phyloP scores from a whole-genome alignment of 306 rosid genomes.

The Arachis stenosperma region DNA sequence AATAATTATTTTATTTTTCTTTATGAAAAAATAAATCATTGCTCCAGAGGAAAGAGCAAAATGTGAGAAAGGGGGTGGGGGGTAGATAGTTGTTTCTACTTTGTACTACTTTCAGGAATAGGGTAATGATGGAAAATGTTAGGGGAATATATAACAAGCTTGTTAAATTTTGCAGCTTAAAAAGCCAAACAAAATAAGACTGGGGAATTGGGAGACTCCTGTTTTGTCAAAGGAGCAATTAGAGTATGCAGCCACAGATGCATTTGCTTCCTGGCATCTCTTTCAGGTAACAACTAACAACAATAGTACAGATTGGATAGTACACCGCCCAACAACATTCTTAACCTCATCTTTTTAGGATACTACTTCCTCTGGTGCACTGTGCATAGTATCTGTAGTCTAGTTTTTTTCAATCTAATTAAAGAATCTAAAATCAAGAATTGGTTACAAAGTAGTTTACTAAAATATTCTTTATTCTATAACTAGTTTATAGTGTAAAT shows the following conservation, averaged over 20 bases:
- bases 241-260: constrained; percentile 91
- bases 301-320: neutral
- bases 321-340: neutral
- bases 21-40: neutral
- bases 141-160: constrained; percentile 25
- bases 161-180: constrained; percentile 63
- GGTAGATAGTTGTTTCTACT: neutral
- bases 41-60: neutral
- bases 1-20: neutral
- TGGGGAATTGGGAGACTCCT: constrained; percentile 84
- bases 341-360: constrained; percentile 13
- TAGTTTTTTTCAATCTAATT: too few relatives aligned
- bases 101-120: constrained; percentile 7
- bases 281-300: constrained; percentile 57
- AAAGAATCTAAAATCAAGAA: too few relatives aligned
- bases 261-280: constrained; percentile 83
- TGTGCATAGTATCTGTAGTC: too few relatives aligned
- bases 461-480: too few relatives aligned
- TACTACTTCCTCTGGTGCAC: neutral
- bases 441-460: too few relatives aligned
- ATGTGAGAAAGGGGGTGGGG: neutral
- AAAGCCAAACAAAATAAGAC: constrained; percentile 63
- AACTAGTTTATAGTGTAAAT: too few relatives aligned
- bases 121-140: constrained; percentile 7
- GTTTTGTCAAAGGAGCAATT: constrained; percentile 67